Conservation (phyloP, 2,329 filamentous ascomycete species). For the Neodidymelliopsis sp. region DNA sequence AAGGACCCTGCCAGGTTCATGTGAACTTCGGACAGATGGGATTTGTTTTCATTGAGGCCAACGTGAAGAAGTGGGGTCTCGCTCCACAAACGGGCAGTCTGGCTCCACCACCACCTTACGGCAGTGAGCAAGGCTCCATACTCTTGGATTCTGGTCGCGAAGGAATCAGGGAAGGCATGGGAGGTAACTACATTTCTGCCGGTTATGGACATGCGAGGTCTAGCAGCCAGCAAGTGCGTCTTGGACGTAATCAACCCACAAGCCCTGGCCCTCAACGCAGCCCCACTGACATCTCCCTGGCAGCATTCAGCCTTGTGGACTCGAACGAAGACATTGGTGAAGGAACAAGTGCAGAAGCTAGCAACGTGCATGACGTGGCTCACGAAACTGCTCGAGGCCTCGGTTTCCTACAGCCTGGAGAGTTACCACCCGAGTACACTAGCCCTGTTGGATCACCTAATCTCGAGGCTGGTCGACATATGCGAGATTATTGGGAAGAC, state of each 20-base stretch:
- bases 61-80: slow-evolving; percentile 99
- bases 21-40: slow-evolving; percentile 98
- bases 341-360: slow-evolving; percentile 64
- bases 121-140: slow-evolving; percentile 96
- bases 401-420: slow-evolving; percentile 45
- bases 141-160: slow-evolving; percentile 81
- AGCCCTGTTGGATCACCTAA: slow-evolving; percentile 52
- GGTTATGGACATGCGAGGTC: slow-evolving; percentile 71
- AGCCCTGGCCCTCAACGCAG: slow-evolving; percentile 90
- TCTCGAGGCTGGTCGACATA: slow-evolving; percentile 60
- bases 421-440: slow-evolving; percentile 60
- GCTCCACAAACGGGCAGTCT: slow-evolving; percentile 95
- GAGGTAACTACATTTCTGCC: slow-evolving; percentile 55
- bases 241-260: slow-evolving; percentile 71
- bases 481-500: slow-evolving; percentile 55
- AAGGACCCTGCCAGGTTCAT: slow-evolving; percentile 89
- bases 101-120: slow-evolving; percentile 94
- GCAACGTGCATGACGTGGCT: slow-evolving; percentile 23
- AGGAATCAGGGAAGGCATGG: slow-evolving; percentile 61
- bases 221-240: slow-evolving; percentile 78
- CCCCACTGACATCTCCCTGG: slow-evolving; percentile 94
- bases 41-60: slow-evolving; percentile 98
- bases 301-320: slow-evolving; percentile 78
- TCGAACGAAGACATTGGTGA: slow-evolving; percentile 74
- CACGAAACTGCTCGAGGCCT: slow-evolving; percentile 39